A percentile compares a stretch with the other conserved stretches of the same genome.
phyloP scores from a whole-genome alignment of 2,329 filamentous ascomycete genomes.

The Pseudopithomyces maydicus region DNA sequence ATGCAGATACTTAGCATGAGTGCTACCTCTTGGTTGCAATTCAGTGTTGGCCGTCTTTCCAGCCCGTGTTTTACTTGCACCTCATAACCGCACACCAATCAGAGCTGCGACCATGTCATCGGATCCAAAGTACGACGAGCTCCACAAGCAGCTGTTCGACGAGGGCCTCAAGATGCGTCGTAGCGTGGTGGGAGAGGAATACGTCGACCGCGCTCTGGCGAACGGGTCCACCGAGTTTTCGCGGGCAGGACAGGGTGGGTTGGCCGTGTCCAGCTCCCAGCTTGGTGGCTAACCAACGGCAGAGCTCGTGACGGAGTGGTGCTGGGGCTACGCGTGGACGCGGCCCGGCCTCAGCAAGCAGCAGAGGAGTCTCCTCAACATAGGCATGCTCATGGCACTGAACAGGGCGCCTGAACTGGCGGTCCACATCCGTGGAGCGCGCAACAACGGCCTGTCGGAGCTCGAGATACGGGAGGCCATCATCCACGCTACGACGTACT shows the following conservation, averaged over 20 bases:
- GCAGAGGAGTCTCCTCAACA: constrained; percentile 66
- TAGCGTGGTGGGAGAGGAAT: constrained; percentile 64
- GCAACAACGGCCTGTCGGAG: constrained; percentile 67
- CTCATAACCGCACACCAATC: constrained; percentile 16
- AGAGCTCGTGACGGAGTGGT: constrained; percentile 67
- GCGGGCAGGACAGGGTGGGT: constrained; percentile 56
- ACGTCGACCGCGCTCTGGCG: constrained; percentile 63
- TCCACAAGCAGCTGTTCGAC: constrained; percentile 63
- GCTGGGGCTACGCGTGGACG: constrained; percentile 69
- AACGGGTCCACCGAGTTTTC: constrained; percentile 64
- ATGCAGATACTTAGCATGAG: constrained; percentile 9
- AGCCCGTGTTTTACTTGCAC: neutral
- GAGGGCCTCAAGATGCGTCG: constrained; percentile 65
- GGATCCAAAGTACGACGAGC: constrained; percentile 47
- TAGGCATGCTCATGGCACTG: constrained; percentile 67
- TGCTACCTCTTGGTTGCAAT: neutral
- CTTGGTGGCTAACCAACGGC: no score
- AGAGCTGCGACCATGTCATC: constrained; percentile 41
- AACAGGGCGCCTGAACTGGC: constrained; percentile 65
- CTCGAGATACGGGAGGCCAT: constrained; percentile 67
- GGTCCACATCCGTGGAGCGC: constrained; percentile 65
- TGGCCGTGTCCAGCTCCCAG: no score
- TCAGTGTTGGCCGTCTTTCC: neutral
- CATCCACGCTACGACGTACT: constrained; percentile 57
- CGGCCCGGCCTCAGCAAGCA: constrained; percentile 66